Evolutionary conservation across 148 eudicot genomes (phyloP), one percentile per base, ranked within the genome.

Genomic region (Pouteria glomerata): DNA sequence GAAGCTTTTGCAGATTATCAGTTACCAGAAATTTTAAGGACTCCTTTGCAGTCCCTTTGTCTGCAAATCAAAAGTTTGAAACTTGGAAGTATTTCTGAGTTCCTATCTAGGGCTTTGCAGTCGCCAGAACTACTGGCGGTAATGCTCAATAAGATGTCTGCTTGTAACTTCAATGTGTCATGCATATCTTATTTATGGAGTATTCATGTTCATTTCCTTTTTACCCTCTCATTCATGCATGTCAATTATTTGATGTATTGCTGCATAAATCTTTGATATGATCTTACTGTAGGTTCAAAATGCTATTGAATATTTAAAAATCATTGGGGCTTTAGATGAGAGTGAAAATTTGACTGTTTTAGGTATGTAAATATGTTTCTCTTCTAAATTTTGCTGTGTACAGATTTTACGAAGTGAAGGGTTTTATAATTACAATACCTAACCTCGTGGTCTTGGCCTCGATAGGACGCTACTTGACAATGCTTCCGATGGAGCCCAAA

Each of bases 21-120:
- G 78, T 83, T 95, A 66, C 99, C 99, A 56, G 97, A 95, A 79
- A 90, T 95, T 73, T 80, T 95, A 73, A 86, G 99, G 79, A 95
- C 99, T 6, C 97, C 99, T 74, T 76, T 95, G 75, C 97, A 95
- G 80, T 95, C 99, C 27, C 93, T 95, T 56, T 95, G 99, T 79
- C 78, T 95, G 76, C 99, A 95, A 79, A 92, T 95, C 61, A 95
- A 95, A 81, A 92, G 96, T 84, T 86, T 95, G 71, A 86, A 92
- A 73, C 96, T 95, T 48, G 96, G 94, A 58, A 90, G 99, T 78
- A 92, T 95, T 69, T 87, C 97, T 27, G 96, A 92, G 76, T 95
- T 95, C 73, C 78, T 95, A 76, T 88, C 97, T 33, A 83, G 84
- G 77, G 97, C 99, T 73, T 80, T 95, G 77, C 99, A 95, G 79